Conservation (phyloP, 2,329 filamentous ascomycete genomes). For the Fusarium palustre region DNA sequence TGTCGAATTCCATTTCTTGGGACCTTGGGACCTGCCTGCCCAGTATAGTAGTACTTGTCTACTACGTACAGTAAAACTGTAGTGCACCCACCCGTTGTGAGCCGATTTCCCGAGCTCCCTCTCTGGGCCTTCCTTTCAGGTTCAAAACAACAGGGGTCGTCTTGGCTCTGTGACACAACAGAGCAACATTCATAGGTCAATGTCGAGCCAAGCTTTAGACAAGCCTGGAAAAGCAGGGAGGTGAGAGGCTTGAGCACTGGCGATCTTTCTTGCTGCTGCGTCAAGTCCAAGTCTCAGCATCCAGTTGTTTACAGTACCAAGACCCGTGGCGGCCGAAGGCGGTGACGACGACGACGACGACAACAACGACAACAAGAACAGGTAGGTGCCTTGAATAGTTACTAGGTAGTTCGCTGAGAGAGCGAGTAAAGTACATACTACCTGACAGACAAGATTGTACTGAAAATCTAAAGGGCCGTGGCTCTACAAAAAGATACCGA, state of each 20-base stretch:
- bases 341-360: conserved; percentile 20
- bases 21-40: conserved; percentile 9
- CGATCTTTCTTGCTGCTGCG: conserved; percentile 26
- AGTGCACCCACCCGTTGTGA: conserved; percentile 20
- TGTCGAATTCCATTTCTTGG: conserved; percentile 16
- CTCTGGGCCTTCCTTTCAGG: conserved; percentile 19
- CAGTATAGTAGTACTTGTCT: neutral
- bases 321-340: conserved; percentile 24
- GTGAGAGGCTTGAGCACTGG: conserved; percentile 11
- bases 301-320: neutral
- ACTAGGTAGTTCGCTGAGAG: neutral
- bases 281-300: conserved; percentile 17
- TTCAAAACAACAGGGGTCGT: conserved; percentile 26
- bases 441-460: neutral
- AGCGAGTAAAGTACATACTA: neutral
- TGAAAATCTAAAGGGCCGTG: conserved; percentile 18
- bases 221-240: conserved; percentile 34
- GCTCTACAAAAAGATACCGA: conserved; percentile 18
- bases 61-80: conserved; percentile 3
- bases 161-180: conserved; percentile 28
- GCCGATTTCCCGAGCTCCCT: conserved; percentile 36
- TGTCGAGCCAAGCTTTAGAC: conserved; percentile 26
- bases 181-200: conserved; percentile 17
- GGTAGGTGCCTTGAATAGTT: conserved; percentile 17
- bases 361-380: neutral